Evolutionary conservation across 176 grass and related monocot species (phyloP).

Genomic region (Eragrostis nindensis): DNA sequence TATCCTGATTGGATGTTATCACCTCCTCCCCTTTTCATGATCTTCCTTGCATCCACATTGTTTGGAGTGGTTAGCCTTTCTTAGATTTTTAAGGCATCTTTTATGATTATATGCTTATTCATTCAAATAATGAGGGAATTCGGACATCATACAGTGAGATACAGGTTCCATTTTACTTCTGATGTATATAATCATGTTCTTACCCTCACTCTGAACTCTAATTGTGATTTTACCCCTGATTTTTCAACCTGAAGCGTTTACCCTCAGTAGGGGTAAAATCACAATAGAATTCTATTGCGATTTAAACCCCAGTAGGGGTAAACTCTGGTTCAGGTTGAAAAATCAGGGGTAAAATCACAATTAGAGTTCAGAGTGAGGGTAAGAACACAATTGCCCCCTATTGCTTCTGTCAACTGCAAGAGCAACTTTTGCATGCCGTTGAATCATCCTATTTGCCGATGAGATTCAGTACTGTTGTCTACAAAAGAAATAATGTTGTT

Average conservation of each 20-base stretch:
- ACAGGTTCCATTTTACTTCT: no score
- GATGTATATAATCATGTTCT: no score
- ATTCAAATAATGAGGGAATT: not conserved
- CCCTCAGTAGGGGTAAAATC: no score
- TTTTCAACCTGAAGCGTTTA: no score
- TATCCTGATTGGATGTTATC: not conserved
- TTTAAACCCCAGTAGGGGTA: no score
- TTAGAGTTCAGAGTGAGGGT: no score
- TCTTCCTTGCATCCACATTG: not conserved
- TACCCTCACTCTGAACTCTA: no score
- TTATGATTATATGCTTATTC: not conserved
- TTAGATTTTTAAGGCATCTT: conserved; percentile 29
- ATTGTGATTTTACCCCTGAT: not conserved
- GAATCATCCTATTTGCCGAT: conserved; percentile 19
- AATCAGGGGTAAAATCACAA: no score
- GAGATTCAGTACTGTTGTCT: not conserved
- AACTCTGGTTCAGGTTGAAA: no score
- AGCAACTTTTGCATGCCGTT: not conserved
- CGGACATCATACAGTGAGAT: not conserved
- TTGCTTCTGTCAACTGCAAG: conserved; percentile 28
- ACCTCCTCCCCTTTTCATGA: not conserved
- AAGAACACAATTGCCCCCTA: no score
- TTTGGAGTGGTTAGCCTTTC: not conserved
- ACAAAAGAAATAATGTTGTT: conserved; percentile 14
- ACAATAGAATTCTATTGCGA: no score